Conservation (phyloP, 2,329 filamentous ascomycete species). For the Fusarium nygamai region DNA sequence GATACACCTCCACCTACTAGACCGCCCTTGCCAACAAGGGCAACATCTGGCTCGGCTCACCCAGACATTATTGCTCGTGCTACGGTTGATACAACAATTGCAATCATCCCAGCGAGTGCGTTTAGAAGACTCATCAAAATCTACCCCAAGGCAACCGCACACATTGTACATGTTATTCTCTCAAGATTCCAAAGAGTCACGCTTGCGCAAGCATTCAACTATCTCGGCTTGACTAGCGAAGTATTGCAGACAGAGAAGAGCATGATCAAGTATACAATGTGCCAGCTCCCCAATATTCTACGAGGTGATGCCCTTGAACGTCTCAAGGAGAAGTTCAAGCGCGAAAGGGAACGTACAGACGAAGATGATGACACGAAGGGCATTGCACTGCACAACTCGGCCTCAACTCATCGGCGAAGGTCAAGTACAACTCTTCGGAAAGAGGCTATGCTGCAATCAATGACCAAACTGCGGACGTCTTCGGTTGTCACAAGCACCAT, state of each 20-base stretch:
- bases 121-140: constrained; percentile 92
- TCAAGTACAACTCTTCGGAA: constrained; percentile 81
- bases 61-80: constrained; percentile 97
- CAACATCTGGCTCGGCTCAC: constrained; percentile 79
- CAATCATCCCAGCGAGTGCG: constrained; percentile 95
- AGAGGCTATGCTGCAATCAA: constrained; percentile 79
- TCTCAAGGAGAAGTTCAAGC: constrained; percentile 91
- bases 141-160: constrained; percentile 94
- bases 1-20: constrained; percentile 46
- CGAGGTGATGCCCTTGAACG: constrained; percentile 84
- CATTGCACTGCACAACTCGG: constrained; percentile 90
- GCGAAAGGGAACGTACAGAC: constrained; percentile 83
- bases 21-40: constrained; percentile 55
- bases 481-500: constrained; percentile 55
- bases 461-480: constrained; percentile 57
- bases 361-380: constrained; percentile 85
- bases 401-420: constrained; percentile 71
- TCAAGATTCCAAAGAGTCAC: constrained; percentile 95
- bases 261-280: constrained; percentile 92
- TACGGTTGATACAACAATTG: constrained; percentile 96
- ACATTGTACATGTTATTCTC: constrained; percentile 97
- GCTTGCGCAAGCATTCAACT: constrained; percentile 91
- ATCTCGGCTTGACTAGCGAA: constrained; percentile 90
- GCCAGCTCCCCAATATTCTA: constrained; percentile 90
- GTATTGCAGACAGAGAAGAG: constrained; percentile 92